Evolutionary conservation across 2,329 filamentous ascomycete genomes (phyloP).

Genomic region (Pseudogymnoascus sp.): DNA sequence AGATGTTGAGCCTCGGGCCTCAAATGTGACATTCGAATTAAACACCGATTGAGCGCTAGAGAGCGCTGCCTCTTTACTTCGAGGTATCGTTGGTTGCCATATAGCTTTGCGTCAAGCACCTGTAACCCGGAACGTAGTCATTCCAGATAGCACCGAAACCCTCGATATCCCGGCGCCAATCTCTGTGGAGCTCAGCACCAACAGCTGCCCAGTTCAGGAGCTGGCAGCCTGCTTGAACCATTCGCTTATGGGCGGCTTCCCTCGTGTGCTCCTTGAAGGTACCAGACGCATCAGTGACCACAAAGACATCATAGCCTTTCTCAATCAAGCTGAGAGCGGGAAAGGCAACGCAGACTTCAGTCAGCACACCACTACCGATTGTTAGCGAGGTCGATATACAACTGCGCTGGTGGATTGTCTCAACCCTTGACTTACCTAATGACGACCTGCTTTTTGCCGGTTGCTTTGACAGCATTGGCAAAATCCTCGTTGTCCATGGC

Average conservation of each 20-base stretch:
- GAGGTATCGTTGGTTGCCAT: neutral
- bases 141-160: neutral
- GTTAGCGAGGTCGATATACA: neutral
- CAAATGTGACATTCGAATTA: neutral
- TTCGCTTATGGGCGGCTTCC: neutral
- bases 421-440: neutral
- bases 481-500: neutral
- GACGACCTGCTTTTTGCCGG: neutral
- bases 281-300: neutral
- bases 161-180: neutral
- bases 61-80: neutral
- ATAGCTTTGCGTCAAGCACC: neutral
- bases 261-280: neutral
- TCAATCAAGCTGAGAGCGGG: neutral
- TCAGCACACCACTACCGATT: neutral
- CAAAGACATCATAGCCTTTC: neutral
- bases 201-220: neutral
- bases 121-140: neutral
- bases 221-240: neutral
- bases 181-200: neutral
- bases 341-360: neutral
- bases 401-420: neutral
- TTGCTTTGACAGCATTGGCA: neutral
- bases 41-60: no score
- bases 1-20: neutral